Percentiles rank a stretch among this genome's conserved stretches.
phyloP scores from a whole-genome alignment of 208 protist genomes.

The Ichthyophonus hoferi region DNA sequence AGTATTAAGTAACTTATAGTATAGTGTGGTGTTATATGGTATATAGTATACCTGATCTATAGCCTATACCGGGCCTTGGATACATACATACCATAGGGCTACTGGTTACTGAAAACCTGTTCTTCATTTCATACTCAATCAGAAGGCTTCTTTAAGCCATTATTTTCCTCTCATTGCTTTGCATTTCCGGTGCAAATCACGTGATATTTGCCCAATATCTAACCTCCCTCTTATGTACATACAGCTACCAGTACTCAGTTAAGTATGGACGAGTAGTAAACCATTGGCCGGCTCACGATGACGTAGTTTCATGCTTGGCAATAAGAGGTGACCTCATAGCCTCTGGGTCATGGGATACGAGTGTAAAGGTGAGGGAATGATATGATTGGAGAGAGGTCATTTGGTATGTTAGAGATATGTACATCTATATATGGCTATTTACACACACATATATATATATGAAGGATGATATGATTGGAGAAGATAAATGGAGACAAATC shows the following conservation, averaged over 20 bases:
- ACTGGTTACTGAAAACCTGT: no score
- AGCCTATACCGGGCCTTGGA: no score
- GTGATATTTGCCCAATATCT: background rate
- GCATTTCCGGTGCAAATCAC: background rate
- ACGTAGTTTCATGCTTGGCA: background rate
- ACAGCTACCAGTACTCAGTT: constrained; percentile 1
- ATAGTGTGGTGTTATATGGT: no score
- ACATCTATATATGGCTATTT: no score
- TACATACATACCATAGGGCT: no score
- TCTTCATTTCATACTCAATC: background rate
- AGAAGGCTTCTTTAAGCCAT: background rate
- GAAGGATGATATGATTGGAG: no score
- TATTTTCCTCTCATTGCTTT: background rate
- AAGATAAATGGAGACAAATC: no score
- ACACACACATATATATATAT: no score
- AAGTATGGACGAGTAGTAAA: constrained; percentile 20
- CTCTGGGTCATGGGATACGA: constrained; percentile 9
- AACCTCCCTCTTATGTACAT: background rate
- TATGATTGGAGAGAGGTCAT: no score
- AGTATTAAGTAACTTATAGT: no score
- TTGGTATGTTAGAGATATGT: no score
- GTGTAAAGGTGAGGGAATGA: constrained; percentile 27
- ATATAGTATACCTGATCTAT: no score
- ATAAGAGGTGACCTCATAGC: background rate
- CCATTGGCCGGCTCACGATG: constrained; percentile 11